Conservation (phyloP, 768 basidiomycete species). For the Calvatia gigantea region DNA sequence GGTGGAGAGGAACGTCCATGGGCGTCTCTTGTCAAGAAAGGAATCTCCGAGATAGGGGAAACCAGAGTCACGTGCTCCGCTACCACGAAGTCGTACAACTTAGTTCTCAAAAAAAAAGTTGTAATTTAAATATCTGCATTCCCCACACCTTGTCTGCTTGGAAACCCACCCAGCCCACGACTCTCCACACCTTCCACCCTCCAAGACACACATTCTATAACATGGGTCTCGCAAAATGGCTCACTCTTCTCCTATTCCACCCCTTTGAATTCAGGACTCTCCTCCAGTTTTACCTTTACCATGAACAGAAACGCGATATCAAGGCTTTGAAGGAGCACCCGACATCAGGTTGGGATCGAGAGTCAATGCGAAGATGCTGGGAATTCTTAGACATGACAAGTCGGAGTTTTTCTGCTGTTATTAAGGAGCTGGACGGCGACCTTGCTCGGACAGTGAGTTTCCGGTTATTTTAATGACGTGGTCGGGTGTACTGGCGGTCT, state of each 20-base stretch:
- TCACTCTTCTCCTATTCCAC: slow-evolving; percentile 69
- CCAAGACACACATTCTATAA: slow-evolving; percentile 8
- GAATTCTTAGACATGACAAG: slow-evolving; percentile 84
- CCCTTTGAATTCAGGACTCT: slow-evolving; percentile 83
- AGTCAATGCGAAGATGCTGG: slow-evolving; percentile 89
- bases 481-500: slow-evolving; percentile 1
- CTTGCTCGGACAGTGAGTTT: slow-evolving; percentile 82
- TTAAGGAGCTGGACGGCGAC: slow-evolving; percentile 95
- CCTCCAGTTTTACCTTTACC: slow-evolving; percentile 79
- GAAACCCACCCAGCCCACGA: neutral
- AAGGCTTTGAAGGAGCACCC: slow-evolving; percentile 67
- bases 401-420: slow-evolving; percentile 87
- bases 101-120: slow-evolving; percentile 4
- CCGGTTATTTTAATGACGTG: slow-evolving; percentile 5
- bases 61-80: neutral
- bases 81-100: slow-evolving; percentile 18
- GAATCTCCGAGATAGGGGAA: neutral
- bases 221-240: slow-evolving; percentile 60
- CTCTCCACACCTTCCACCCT: neutral
- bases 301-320: slow-evolving; percentile 82
- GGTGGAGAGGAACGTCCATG: slow-evolving; percentile 47
- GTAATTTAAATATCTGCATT: neutral
- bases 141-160: neutral
- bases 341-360: slow-evolving; percentile 84
- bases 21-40: slow-evolving; percentile 12